Evolutionary conservation across 1,284 basidiomycete species (phyloP), one percentile per base, ranked within the genome.

Genomic region (Exsudoporus floridanus): DNA sequence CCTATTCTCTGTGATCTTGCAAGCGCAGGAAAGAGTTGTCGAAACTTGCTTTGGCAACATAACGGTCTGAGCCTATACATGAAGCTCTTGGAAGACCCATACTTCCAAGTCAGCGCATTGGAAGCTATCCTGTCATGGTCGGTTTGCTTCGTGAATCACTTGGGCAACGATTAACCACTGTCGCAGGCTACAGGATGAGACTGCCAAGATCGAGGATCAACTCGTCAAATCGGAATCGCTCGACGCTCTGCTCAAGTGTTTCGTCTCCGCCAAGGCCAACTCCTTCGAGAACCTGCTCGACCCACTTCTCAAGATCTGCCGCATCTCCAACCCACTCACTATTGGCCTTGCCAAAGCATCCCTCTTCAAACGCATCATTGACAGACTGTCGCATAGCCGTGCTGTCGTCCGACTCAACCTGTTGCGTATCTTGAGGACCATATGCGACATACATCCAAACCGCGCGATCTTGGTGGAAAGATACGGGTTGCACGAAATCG

Each of bases 231-330:
- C 81, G 1, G 73, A 77, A 4, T 78, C 92, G 0, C 73, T 92
- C 16, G 88, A 93, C 7, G 77, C 82, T 0, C 74, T 99, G 12
- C 78, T 95, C 30, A 81, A 81, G 55, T 91, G 92, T 67, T 98
- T 98, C 69, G 86, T 92, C 42, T 82, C 85, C 5, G 86, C 92
- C 21, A 94, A 95, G 67, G 86, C 91, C 18, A 91, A 91, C 58
- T 94, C 93, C 1, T 98, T 98, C 69, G 96, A 98, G 71, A 94
- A 93, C 61, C 77, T 98, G 19, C 80, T 99, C 7, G 96, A 98
- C 57, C 93, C 94, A 12, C 85, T 92, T 73, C 80, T 93, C 63
- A 94, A 97, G 77, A 88, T 98, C 49, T 86, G 88, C 53, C 89
- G 94, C 31, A 71, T 93, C 7, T 97, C 94, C 0, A 80, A 80